Percentiles rank a stretch among this genome's conserved stretches.
These are phyloP conservation scores for Rutstroemia sp. DNA, from an alignment of 2,329 filamentous ascomycete genomes.

Conservation along the genomic window DNA sequence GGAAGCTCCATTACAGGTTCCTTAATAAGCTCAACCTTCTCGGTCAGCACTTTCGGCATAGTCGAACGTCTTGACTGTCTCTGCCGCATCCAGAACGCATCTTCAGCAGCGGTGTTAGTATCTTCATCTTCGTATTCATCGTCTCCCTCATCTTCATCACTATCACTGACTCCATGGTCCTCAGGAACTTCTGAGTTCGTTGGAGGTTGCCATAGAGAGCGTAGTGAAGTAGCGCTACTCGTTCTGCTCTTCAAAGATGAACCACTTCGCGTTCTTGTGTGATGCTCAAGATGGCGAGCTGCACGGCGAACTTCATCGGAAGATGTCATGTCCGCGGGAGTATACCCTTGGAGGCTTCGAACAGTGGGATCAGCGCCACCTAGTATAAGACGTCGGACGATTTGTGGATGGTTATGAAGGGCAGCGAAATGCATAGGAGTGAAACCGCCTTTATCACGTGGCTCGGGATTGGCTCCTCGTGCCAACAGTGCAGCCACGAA, in stretches of 20 bases:
- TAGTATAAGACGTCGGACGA: slow-evolving; percentile 67
- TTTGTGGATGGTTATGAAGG: slow-evolving; percentile 66
- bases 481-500: slow-evolving; percentile 72
- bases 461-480: slow-evolving; percentile 68
- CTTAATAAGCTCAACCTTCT: slow-evolving; percentile 15
- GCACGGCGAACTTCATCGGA: slow-evolving; percentile 57
- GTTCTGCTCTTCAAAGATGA: slow-evolving; percentile 50
- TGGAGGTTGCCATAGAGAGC: slow-evolving; percentile 57
- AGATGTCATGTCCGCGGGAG: slow-evolving; percentile 62
- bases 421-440: slow-evolving; percentile 77
- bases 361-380: slow-evolving; percentile 65
- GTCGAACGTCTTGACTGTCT: slow-evolving; percentile 26
- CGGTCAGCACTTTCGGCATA: slow-evolving; percentile 16
- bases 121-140: slow-evolving; percentile 33
- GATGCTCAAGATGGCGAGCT: slow-evolving; percentile 53
- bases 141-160: slow-evolving; percentile 36
- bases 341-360: slow-evolving; percentile 62
- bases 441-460: slow-evolving; percentile 71
- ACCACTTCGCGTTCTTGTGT: slow-evolving; percentile 60
- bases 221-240: slow-evolving; percentile 60
- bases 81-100: slow-evolving; percentile 29
- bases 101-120: slow-evolving; percentile 23
- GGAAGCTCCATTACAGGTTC: slow-evolving; percentile 23
- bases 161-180: slow-evolving; percentile 35
- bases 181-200: slow-evolving; percentile 33